These are phyloP conservation scores for Dendrobium nobile DNA, from an alignment of 106 monocot genomes.

Conservation along the genomic window DNA sequence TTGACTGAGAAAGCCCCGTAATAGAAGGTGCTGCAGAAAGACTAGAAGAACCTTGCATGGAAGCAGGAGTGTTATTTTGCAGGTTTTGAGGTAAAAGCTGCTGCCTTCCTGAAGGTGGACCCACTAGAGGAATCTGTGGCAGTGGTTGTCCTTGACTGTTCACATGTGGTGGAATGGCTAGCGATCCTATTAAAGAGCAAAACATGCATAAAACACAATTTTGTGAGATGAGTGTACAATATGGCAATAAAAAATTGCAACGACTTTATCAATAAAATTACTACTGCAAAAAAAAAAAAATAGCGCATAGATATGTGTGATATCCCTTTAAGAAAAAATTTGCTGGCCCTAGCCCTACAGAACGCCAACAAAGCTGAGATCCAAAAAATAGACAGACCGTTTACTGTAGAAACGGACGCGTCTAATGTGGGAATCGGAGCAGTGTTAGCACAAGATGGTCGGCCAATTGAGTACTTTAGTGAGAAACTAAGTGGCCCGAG, in stretches of 20 bases:
- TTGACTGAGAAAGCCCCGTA: slow-evolving; percentile 46
- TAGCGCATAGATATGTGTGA: not conserved
- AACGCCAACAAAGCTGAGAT: not conserved
- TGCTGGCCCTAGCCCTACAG: not conserved
- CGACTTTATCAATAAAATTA: not conserved
- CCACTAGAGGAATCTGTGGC: slow-evolving; percentile 3
- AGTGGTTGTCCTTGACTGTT: slow-evolving; percentile 42
- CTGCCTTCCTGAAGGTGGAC: slow-evolving; percentile 15
- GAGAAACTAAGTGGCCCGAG: too few species aligned
- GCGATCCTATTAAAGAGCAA: slow-evolving; percentile 24
- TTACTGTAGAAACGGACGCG: too few species aligned
- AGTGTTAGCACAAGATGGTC: too few species aligned
- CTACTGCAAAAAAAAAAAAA: not conserved
- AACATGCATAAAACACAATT: not conserved
- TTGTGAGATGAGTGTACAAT: not conserved
- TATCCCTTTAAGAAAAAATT: not conserved
- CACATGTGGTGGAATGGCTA: slow-evolving; percentile 29
- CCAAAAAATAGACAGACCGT: too few species aligned
- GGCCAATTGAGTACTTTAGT: too few species aligned
- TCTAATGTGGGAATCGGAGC: too few species aligned
- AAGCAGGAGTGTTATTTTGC: slow-evolving; percentile 45
- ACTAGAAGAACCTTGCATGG: slow-evolving; percentile 32
- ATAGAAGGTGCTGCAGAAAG: slow-evolving; percentile 39
- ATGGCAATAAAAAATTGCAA: not conserved
- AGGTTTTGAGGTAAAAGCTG: slow-evolving; percentile 37